A percentile compares a stretch with the other conserved stretches of the same genome.
These are phyloP conservation scores for Russula olivacea DNA, from an alignment of 768 basidiomycete genomes.

Conservation along the genomic window DNA sequence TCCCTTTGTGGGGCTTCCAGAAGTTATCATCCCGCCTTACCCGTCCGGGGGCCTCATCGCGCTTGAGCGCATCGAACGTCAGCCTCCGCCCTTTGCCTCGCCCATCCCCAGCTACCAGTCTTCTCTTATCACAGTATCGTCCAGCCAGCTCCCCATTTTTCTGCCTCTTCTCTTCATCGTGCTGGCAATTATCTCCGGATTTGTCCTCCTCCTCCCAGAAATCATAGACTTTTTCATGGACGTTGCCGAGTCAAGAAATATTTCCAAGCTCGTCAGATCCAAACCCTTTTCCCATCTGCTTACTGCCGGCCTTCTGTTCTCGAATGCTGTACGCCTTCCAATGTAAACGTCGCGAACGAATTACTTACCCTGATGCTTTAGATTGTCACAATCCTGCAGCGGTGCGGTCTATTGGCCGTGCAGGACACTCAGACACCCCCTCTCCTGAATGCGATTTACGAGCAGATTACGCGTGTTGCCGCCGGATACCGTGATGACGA, in stretches of 20 bases:
- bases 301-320: background rate
- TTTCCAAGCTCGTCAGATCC: background rate
- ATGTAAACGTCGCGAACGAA: background rate
- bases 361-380: background rate
- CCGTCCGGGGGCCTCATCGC: background rate
- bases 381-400: constrained; percentile 1
- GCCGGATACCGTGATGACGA: background rate
- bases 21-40: background rate
- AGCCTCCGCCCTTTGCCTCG: background rate
- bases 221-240: background rate
- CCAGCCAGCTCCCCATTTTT: background rate
- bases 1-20: background rate
- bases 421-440: constrained; percentile 4
- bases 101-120: background rate
- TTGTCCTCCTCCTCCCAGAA: background rate
- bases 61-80: background rate
- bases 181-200: constrained; percentile 2
- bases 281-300: background rate
- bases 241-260: background rate
- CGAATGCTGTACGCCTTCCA: background rate
- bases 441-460: constrained; percentile 2
- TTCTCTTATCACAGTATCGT: background rate
- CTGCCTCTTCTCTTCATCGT: background rate
- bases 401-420: background rate
- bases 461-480: constrained; percentile 1